Percentiles rank a stretch among this genome's conserved stretches.
phyloP scores from a whole-genome alignment of 805 yeast genomes.

The Komagataella kurtzmanii region DNA sequence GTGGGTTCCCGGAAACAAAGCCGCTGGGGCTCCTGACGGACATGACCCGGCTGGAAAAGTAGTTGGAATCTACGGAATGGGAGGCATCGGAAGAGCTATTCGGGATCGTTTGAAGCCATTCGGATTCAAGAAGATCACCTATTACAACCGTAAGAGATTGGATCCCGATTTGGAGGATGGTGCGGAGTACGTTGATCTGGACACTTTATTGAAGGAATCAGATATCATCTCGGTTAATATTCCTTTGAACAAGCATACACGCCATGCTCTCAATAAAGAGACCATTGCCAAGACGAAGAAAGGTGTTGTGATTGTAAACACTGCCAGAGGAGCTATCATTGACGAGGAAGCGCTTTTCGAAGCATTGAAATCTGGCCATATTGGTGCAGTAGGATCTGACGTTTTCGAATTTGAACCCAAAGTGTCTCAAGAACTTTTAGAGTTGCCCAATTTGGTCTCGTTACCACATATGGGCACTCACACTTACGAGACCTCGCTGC shows the following conservation, averaged over 20 bases:
- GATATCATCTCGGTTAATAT: constrained; percentile 67
- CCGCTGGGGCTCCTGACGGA: constrained; percentile 48
- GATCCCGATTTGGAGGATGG: constrained; percentile 50
- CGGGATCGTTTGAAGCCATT: constrained; percentile 61
- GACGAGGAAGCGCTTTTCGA: constrained; percentile 48
- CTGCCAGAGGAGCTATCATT: constrained; percentile 80
- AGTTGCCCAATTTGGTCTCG: constrained; percentile 56
- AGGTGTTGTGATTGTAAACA: constrained; percentile 67
- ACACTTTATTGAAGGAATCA: constrained; percentile 46
- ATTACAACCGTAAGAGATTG: constrained; percentile 56
- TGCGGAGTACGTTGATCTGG: constrained; percentile 59
- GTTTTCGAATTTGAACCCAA: constrained; percentile 69
- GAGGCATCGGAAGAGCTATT: constrained; percentile 81
- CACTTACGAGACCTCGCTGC: constrained; percentile 55
- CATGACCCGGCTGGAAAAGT: constrained; percentile 64
- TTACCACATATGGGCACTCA: constrained; percentile 88
- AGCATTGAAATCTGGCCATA: constrained; percentile 47
- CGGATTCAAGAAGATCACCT: constrained; percentile 58
- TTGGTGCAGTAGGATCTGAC: constrained; percentile 59
- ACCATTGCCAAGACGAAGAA: constrained; percentile 59
- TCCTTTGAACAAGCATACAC: constrained; percentile 64
- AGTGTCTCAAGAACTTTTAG: constrained; percentile 47
- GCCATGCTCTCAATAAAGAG: constrained; percentile 50
- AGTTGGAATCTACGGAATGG: constrained; percentile 78
- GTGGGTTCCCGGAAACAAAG: constrained; percentile 32